Conservation (phyloP, 169 alveolate genomes). For the Eimeria praecox region DNA sequence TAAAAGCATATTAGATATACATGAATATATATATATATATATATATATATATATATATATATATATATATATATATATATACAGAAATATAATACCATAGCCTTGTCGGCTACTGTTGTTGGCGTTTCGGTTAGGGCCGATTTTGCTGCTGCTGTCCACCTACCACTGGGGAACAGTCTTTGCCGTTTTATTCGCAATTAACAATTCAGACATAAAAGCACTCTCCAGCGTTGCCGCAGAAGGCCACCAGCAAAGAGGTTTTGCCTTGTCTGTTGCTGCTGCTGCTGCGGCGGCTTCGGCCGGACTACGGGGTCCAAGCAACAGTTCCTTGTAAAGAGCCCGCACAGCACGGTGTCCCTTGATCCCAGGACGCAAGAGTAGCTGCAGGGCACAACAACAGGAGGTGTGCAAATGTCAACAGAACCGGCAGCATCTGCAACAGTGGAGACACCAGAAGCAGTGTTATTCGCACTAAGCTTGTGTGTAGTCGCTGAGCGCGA, state of each 20-base stretch:
- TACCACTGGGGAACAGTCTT: slow-evolving; percentile 19
- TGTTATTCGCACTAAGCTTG: background rate
- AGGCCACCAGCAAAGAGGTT: slow-evolving; percentile 36
- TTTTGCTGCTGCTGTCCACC: slow-evolving; percentile 9
- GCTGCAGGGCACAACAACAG: slow-evolving; percentile 39
- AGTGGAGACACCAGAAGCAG: slow-evolving; percentile 9
- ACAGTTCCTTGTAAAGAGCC: slow-evolving; percentile 32
- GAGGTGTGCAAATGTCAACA: slow-evolving; percentile 11
- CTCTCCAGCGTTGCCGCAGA: slow-evolving; percentile 56
- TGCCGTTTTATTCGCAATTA: background rate
- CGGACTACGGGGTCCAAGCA: slow-evolving; percentile 25
- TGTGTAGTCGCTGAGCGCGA: background rate
- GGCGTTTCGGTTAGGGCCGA: background rate
- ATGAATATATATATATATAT: too few relatives aligned
- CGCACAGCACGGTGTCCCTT: slow-evolving; percentile 10
- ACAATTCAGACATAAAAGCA: slow-evolving; percentile 49
- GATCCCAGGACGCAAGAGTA: background rate
- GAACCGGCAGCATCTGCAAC: slow-evolving; percentile 4
- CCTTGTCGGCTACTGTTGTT: background rate
- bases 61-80: too few relatives aligned
- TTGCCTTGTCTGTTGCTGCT: background rate
- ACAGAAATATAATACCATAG: too few relatives aligned
- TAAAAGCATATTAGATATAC: too few relatives aligned
- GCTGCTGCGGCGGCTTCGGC: background rate
- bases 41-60: too few relatives aligned